These are phyloP conservation scores for Gamsiella multidivaricata DNA, from an alignment of 192 early-diverging fungal species.

Conservation along the genomic window DNA sequence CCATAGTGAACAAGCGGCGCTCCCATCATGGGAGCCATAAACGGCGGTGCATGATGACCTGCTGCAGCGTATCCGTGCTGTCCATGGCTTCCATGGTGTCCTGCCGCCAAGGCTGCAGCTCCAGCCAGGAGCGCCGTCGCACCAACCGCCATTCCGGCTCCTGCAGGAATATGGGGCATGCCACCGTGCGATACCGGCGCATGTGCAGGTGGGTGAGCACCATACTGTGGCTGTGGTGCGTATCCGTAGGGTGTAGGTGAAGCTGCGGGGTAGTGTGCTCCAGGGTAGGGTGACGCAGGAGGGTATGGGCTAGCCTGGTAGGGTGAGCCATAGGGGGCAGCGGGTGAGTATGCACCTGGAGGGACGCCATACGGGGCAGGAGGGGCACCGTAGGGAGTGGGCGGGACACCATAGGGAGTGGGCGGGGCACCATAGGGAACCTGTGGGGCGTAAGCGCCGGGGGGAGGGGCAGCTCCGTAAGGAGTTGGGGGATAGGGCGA, in stretches of 20 bases:
- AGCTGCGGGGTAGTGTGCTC: constrained; percentile 7
- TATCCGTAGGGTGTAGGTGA: constrained; percentile 1
- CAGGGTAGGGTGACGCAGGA: constrained; percentile 3
- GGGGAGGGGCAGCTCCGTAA: constrained; percentile 15
- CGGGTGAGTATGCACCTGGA: constrained; percentile 9
- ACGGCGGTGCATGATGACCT: no score
- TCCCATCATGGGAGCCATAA: no score
- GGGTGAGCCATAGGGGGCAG: constrained; percentile 22
- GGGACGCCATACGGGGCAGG: constrained; percentile 17
- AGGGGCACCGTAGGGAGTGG: constrained; percentile 12
- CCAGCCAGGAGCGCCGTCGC: constrained; percentile 15
- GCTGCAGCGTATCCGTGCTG: no score
- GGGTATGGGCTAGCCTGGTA: constrained; percentile 9
- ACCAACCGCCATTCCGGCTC: constrained; percentile 15
- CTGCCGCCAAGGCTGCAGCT: constrained; percentile 3
- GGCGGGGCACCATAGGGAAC: constrained; percentile 16
- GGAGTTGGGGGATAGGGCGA: not conserved
- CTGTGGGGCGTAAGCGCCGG: constrained; percentile 5
- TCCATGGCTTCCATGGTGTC: no score
- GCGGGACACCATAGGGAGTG: constrained; percentile 14
- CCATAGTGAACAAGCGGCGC: no score
- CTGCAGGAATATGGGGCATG: not conserved
- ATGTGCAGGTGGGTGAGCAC: constrained; percentile 7
- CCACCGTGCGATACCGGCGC: not conserved
- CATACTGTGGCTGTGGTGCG: constrained; percentile 2